Evolutionary conservation across 108 stramenopile genomes (phyloP), one percentile per base, ranked within the genome.

Genomic region (Cyclotella choctawhatcheeana): DNA sequence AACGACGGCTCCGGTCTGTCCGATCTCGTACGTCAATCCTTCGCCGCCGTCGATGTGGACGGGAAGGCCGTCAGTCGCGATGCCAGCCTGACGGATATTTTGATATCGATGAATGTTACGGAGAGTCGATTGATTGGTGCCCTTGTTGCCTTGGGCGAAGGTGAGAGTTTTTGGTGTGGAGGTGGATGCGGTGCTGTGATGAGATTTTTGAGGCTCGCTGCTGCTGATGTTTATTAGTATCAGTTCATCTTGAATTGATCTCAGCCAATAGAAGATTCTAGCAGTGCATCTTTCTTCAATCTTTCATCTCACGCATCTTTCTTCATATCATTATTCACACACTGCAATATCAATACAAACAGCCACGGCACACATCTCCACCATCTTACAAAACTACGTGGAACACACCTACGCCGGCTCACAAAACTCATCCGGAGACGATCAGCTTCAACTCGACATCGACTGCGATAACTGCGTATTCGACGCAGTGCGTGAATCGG

Each of bases 361-460:
- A 20, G 84, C 81, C 6, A 84, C 86, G 27, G 67, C 78, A 2
- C 74, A 85, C 67, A 83, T 83, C 67, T 73, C 84, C n/a, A 43
- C 61, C 17, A 60, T 79, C 30, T 58, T 87, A 18, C 74, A 69
- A 53, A 87, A 87, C 44, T 83, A 85, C 58, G 74, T 85, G n/a
- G 64, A 79, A 44, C 86, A 87, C 71, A 59, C 81, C 8, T 84
- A 83, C 37, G 90, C 88, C 5, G 93, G 93, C 27, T 81, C 88
- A 3, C 81, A 80, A 37, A 95, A 95, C 67, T 62, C 80, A 4
- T 93, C 88, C 5, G 95, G 95, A 13, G 95, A 96, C 59, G 80
- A 88, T 2, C 95, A 96, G 66, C 86, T 96, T 32, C 82, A 92
- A 21, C 80, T 92, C 8, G 95, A 96, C 67, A 85, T 96, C 13